These are phyloP conservation scores for Lyophyllum decastes DNA, from an alignment of 768 basidiomycete genomes.

Conservation along the genomic window DNA sequence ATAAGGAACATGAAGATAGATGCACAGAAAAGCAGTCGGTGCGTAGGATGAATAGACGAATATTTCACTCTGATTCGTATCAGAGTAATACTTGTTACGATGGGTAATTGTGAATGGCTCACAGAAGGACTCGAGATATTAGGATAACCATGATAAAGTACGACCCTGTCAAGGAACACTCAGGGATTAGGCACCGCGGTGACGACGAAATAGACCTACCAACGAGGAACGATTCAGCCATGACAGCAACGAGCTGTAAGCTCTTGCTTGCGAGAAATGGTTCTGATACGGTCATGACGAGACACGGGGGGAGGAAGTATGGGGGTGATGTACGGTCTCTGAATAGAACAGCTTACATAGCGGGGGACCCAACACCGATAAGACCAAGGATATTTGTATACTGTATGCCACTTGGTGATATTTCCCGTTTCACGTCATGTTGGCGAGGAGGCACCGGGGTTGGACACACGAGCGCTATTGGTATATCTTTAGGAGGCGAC, in stretches of 20 bases:
- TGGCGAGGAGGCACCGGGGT: too few species aligned
- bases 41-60: neutral
- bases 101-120: neutral
- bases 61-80: neutral
- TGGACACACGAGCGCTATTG: too few species aligned
- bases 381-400: too few species aligned
- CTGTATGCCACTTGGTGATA: too few species aligned
- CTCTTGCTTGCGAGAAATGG: neutral
- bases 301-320: neutral
- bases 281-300: neutral
- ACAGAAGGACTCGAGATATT: neutral
- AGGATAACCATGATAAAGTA: neutral
- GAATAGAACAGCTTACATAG: neutral
- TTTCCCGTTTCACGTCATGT: too few species aligned
- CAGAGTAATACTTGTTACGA: neutral
- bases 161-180: neutral
- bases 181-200: neutral
- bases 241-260: constrained; percentile 1
- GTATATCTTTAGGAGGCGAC: too few species aligned
- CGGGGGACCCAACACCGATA: neutral
- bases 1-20: constrained; percentile 14
- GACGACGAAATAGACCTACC: neutral
- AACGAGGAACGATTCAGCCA: constrained; percentile 5
- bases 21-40: constrained; percentile 5
- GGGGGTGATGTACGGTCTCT: neutral